phyloP scores from a whole-genome alignment of 1,284 basidiomycete genomes.

The Austroboletus novae-zelandiae region DNA sequence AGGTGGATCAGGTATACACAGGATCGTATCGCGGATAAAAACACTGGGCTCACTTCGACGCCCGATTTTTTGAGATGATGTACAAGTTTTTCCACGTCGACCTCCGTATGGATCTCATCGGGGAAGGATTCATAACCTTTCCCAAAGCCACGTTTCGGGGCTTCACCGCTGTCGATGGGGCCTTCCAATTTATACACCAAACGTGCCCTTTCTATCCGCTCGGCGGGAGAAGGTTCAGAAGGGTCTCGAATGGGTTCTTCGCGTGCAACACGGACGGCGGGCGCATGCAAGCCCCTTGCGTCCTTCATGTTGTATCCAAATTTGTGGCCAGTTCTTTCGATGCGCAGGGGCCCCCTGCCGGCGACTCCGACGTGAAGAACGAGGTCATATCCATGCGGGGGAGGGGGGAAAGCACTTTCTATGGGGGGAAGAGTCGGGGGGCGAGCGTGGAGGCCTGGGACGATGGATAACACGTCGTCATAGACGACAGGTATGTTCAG shows the following conservation, averaged over 20 bases:
- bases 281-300: slow-evolving; percentile 55
- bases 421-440: slow-evolving; percentile 56
- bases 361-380: slow-evolving; percentile 73
- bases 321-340: slow-evolving; percentile 70
- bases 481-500: slow-evolving; percentile 64
- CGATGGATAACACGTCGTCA: slow-evolving; percentile 53
- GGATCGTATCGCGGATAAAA: background rate
- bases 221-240: slow-evolving; percentile 33
- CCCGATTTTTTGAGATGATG: slow-evolving; percentile 57
- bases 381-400: slow-evolving; percentile 66
- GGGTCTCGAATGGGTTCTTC: slow-evolving; percentile 23
- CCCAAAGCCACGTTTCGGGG: slow-evolving; percentile 48
- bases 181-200: slow-evolving; percentile 29
- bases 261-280: slow-evolving; percentile 41
- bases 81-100: slow-evolving; percentile 51
- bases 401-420: slow-evolving; percentile 37
- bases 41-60: slow-evolving; percentile 47
- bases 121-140: slow-evolving; percentile 46
- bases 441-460: slow-evolving; percentile 58
- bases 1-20: slow-evolving; percentile 9
- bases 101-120: slow-evolving; percentile 46
- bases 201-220: slow-evolving; percentile 35
- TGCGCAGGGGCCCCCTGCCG: slow-evolving; percentile 58
- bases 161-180: slow-evolving; percentile 28
- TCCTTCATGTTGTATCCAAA: slow-evolving; percentile 72